Percentiles rank a stretch among this genome's conserved stretches.
Evolutionary conservation across 1,139 yeast species (phyloP).

Genomic region (Nadsonia commutata): DNA sequence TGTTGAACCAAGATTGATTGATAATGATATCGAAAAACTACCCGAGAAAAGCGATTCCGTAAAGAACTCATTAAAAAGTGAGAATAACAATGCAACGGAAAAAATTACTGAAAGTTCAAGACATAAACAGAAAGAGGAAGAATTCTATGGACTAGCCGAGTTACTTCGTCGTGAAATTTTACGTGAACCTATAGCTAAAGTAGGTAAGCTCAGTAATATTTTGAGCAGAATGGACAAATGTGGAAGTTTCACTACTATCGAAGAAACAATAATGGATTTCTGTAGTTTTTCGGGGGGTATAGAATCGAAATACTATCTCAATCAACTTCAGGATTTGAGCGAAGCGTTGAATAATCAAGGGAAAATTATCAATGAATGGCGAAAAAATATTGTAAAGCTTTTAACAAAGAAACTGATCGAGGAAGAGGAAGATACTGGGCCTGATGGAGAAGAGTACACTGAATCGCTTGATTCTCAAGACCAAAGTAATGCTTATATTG

Average conservation of each 20-base stretch:
- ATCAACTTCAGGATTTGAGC: conserved; percentile 15
- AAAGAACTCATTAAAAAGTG: background rate
- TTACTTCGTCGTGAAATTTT: conserved; percentile 38
- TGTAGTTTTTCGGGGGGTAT: conserved; percentile 17
- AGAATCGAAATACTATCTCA: conserved; percentile 13
- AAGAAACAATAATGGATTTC: conserved; percentile 13
- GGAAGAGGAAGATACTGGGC: conserved; percentile 24
- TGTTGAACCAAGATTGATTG: background rate
- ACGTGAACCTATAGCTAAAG: conserved; percentile 29
- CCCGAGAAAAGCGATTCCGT: conserved; percentile 10
- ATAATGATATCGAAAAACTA: background rate
- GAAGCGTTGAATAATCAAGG: conserved; percentile 43
- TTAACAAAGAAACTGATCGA: conserved; percentile 34
- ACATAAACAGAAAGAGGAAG: conserved; percentile 27
- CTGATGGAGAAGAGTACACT: conserved; percentile 69
- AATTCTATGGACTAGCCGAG: conserved; percentile 53
- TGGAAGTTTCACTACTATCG: conserved; percentile 15
- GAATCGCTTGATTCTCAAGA: conserved; percentile 63
- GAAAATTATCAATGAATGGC: conserved; percentile 38
- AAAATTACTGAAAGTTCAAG: conserved; percentile 12
- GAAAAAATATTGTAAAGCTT: conserved; percentile 31
- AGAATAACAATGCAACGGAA: conserved; percentile 9
- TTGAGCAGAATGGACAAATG: conserved; percentile 9
- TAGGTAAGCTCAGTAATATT: conserved; percentile 13
- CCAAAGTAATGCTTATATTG: conserved; percentile 47